These are phyloP conservation scores for Pharnaceum exiguum DNA, from an alignment of 148 eudicot genomes.

Conservation along the genomic window DNA sequence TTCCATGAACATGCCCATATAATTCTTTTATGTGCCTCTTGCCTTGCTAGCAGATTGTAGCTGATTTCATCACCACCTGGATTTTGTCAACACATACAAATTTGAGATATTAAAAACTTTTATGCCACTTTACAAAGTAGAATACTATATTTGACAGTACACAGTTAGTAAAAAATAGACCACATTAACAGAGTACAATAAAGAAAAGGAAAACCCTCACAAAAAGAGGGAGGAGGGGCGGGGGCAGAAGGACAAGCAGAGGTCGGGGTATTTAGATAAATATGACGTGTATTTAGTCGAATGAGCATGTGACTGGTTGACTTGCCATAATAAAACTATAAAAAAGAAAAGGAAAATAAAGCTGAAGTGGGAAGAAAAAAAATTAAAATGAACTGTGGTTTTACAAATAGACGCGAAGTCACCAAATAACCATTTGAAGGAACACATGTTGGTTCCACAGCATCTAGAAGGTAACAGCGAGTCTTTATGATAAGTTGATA, in stretches of 20 bases:
- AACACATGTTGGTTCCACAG: no score
- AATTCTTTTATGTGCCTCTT: conserved; percentile 92
- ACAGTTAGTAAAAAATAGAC: background rate
- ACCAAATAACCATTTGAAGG: no score
- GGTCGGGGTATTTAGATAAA: no score
- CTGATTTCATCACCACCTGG: conserved; percentile 50
- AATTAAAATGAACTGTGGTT: no score
- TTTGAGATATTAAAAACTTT: background rate
- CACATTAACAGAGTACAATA: background rate
- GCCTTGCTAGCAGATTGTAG: conserved; percentile 55
- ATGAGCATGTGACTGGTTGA: no score
- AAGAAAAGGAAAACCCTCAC: background rate
- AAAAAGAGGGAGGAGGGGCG: background rate
- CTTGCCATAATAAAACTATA: no score
- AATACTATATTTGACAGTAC: background rate
- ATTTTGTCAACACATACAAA: background rate
- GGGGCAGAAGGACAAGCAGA: background rate
- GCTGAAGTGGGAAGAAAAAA: no score
- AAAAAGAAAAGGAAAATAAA: no score
- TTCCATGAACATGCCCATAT: conserved; percentile 98
- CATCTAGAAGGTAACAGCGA: no score
- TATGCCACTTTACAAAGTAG: background rate
- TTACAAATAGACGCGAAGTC: no score
- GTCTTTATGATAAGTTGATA: no score
- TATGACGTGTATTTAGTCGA: no score